Evolutionary conservation across 75 land plant species (phyloP).

Genomic region (Cupressus sempervirens): DNA sequence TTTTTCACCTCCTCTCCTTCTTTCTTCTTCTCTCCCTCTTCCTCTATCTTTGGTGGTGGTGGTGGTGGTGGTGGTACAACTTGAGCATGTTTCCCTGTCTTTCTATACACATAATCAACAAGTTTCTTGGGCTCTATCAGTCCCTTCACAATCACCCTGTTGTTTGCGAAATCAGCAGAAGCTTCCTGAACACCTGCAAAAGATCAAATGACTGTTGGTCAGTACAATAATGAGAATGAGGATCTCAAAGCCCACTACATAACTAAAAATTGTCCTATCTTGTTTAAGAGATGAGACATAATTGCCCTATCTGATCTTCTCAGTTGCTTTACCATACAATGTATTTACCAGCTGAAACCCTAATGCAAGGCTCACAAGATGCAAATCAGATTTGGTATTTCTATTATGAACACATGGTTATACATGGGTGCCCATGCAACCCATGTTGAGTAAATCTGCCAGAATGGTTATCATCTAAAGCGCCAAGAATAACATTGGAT

Average conservation of each 20-base stretch:
- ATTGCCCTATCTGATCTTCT: no score
- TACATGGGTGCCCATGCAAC: not conserved
- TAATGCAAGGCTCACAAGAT: not conserved
- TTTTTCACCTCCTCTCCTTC: not conserved
- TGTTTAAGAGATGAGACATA: no score
- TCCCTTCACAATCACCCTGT: constrained; percentile 58
- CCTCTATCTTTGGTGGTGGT: constrained; percentile 21
- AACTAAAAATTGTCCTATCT: not conserved
- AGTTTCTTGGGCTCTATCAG: constrained; percentile 54
- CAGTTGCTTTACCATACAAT: no score
- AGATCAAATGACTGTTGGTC: not conserved
- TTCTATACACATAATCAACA: constrained; percentile 55
- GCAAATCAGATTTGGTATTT: not conserved
- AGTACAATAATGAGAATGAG: not conserved
- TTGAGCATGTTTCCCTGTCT: constrained; percentile 52
- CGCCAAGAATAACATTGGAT: not conserved
- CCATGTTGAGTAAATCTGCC: not conserved
- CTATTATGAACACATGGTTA: not conserved
- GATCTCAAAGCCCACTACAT: not conserved
- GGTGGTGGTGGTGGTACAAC: constrained; percentile 42
- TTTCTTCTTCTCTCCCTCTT: constrained; percentile 10
- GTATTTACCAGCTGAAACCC: no score
- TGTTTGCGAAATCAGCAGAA: constrained; percentile 45
- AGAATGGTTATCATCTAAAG: not conserved
- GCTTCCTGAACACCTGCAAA: constrained; percentile 56